Percentiles rank a stretch among this genome's conserved stretches.
These are phyloP conservation scores for Phytophthora colocasiae DNA, from an alignment of 352 stramenopile genomes.

Conservation along the genomic window DNA sequence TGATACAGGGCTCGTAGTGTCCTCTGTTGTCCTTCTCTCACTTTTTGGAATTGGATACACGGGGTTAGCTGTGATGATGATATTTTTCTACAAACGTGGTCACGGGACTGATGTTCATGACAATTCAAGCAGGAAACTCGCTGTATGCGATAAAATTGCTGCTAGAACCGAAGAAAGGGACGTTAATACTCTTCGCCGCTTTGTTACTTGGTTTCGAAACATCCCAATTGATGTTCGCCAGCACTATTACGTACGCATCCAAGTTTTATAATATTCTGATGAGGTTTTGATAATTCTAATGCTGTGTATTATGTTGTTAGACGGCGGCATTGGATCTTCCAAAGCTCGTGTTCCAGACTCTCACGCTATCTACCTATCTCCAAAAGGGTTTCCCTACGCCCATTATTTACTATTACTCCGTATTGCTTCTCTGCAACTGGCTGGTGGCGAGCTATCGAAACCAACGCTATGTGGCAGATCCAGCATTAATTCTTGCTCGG, in stretches of 20 bases:
- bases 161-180: no score
- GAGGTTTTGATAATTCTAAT: neutral
- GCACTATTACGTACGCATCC: conserved; percentile 22
- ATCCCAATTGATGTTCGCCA: conserved; percentile 20
- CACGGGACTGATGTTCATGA: neutral
- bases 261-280: neutral
- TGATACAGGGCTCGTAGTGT: conserved; percentile 21
- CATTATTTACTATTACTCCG: conserved; percentile 50
- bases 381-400: conserved; percentile 44
- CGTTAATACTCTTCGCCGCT: no score
- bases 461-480: conserved; percentile 42
- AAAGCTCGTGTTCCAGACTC: conserved; percentile 56
- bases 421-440: conserved; percentile 46
- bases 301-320: conserved; percentile 20
- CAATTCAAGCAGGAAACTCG: neutral
- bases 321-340: conserved; percentile 49
- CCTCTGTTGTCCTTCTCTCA: conserved; percentile 28
- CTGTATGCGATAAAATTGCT: no score
- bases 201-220: neutral
- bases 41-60: conserved; percentile 44
- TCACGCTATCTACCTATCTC: conserved; percentile 47
- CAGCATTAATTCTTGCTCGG: conserved; percentile 35
- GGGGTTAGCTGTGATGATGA: conserved; percentile 39
- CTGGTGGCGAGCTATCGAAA: conserved; percentile 56
- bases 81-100: conserved; percentile 34